Evolutionary conservation across 1,139 yeast genomes (phyloP).

Genomic region (Eremothecium coryli): DNA sequence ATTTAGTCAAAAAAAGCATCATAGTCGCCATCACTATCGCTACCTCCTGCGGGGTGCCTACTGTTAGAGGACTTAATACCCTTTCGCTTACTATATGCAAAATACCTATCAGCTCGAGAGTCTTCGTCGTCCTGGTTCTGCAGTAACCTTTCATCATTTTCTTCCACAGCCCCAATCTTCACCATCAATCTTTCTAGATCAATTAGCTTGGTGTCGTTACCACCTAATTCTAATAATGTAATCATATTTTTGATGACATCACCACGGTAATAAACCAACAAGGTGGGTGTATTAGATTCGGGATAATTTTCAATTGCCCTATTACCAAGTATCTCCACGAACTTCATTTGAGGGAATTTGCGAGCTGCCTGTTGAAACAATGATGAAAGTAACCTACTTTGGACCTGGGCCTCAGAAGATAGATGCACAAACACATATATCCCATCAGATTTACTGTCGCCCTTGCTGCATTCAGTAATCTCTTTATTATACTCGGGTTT

Average conservation of each 20-base stretch:
- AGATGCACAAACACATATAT: constrained; percentile 68
- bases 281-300: constrained; percentile 80
- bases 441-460: constrained; percentile 21
- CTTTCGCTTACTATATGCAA: constrained; percentile 45
- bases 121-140: constrained; percentile 57
- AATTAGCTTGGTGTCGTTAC: constrained; percentile 56
- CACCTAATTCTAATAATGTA: constrained; percentile 75
- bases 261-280: constrained; percentile 67
- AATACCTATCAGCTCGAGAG: constrained; percentile 38
- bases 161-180: constrained; percentile 52
- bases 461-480: constrained; percentile 67
- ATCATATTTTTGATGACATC: constrained; percentile 71
- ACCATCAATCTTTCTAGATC: constrained; percentile 71
- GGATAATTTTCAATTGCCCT: constrained; percentile 92
- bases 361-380: constrained; percentile 44
- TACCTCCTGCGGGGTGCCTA: constrained; percentile 32
- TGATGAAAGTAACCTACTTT: constrained; percentile 59
- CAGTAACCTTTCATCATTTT: constrained; percentile 55
- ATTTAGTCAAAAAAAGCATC: constrained; percentile 35
- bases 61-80: constrained; percentile 33
- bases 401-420: constrained; percentile 59
- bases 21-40: constrained; percentile 40
- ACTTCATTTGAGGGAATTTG: constrained; percentile 71
- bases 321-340: constrained; percentile 80
- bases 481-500: constrained; percentile 84